phyloP scores from a whole-genome alignment of 805 yeast genomes.

The Candida fluviatilis region DNA sequence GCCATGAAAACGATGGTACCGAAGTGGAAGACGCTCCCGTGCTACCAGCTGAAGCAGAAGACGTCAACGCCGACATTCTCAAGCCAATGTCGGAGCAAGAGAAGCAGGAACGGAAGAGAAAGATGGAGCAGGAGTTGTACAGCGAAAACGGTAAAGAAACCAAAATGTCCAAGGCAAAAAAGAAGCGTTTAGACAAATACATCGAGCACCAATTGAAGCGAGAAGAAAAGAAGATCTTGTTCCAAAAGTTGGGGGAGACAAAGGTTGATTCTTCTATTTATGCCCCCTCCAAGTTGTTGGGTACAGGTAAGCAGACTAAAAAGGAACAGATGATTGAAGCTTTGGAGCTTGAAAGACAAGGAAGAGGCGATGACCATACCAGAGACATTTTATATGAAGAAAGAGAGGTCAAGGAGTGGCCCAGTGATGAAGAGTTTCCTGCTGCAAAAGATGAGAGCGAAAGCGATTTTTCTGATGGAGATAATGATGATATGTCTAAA shows the following conservation, averaged over 20 bases:
- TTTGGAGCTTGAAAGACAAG: constrained; percentile 63
- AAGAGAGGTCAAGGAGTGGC: constrained; percentile 60
- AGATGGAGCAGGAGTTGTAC: constrained; percentile 53
- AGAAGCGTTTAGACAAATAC: constrained; percentile 81
- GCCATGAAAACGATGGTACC: constrained; percentile 42
- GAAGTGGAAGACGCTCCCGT: constrained; percentile 11
- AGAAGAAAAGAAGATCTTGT: constrained; percentile 77
- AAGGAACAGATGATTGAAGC: constrained; percentile 74
- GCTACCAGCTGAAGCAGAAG: constrained; percentile 18
- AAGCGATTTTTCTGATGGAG: constrained; percentile 18
- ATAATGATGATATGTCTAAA: constrained; percentile 13
- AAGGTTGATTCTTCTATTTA: constrained; percentile 67
- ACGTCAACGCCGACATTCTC: constrained; percentile 58
- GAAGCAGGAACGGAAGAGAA: constrained; percentile 59
- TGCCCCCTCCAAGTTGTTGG: constrained; percentile 73
- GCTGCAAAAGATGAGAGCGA: constrained; percentile 13
- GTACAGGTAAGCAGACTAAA: constrained; percentile 67
- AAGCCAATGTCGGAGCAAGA: constrained; percentile 65
- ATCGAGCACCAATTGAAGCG: constrained; percentile 85
- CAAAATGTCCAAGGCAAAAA: constrained; percentile 67
- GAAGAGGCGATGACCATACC: constrained; percentile 61
- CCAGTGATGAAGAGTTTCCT: constrained; percentile 14
- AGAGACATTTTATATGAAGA: constrained; percentile 66
- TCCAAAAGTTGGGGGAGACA: constrained; percentile 67
- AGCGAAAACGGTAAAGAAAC: constrained; percentile 54